Evolutionary conservation across 2,329 filamentous ascomycete species (phyloP).

Genomic region (Cladosporium sp.): DNA sequence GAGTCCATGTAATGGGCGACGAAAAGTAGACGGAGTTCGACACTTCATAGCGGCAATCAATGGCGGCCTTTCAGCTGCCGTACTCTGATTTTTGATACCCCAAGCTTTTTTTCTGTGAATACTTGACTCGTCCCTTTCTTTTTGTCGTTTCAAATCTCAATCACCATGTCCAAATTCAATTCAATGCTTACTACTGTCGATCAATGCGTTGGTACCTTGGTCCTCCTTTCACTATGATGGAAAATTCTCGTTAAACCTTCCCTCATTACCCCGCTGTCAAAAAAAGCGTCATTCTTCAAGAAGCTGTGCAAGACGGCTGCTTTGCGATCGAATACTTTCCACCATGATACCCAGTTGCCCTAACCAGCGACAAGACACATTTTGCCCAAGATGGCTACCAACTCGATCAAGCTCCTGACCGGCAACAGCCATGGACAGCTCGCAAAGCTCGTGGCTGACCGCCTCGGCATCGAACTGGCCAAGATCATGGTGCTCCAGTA

Average conservation of each 20-base stretch:
- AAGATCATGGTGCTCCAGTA: constrained; percentile 81
- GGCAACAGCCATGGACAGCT: constrained; percentile 74
- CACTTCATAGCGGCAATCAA: constrained; percentile 19
- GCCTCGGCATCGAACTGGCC: constrained; percentile 73
- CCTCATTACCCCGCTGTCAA: constrained; percentile 3
- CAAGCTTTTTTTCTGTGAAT: constrained; percentile 16
- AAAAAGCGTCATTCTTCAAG: neutral
- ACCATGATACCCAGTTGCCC: constrained; percentile 24
- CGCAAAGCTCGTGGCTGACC: constrained; percentile 67
- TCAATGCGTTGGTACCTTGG: neutral
- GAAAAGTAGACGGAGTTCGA: constrained; percentile 20
- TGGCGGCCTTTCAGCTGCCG: constrained; percentile 17
- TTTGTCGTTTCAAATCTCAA: neutral
- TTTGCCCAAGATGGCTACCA: constrained; percentile 61
- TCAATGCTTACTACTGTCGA: neutral
- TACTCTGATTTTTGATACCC: constrained; percentile 19
- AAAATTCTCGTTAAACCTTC: constrained; percentile 8
- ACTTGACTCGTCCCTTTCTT: neutral
- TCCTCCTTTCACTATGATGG: neutral
- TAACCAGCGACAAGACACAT: constrained; percentile 5
- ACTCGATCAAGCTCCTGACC: constrained; percentile 73
- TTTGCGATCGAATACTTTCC: constrained; percentile 16
- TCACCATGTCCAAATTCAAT: neutral
- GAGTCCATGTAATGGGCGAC: constrained; percentile 7
- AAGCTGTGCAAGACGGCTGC: neutral